Conservation (phyloP, 2,329 filamentous ascomycete genomes). For the Fusarium hostae region DNA sequence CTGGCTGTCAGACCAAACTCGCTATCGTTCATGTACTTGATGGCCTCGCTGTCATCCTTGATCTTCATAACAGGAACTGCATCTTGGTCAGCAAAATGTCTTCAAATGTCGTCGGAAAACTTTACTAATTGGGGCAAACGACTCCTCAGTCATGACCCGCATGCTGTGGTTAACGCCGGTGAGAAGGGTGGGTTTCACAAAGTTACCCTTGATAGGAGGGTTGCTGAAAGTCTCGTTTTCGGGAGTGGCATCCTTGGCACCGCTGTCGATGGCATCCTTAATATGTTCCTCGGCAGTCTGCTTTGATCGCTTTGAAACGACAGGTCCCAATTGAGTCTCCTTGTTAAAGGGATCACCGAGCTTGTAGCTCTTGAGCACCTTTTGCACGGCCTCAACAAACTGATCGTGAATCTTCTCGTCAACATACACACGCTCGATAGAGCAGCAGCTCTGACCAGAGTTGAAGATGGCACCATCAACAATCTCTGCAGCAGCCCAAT, state of each 20-base stretch:
- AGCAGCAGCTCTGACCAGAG: conserved; percentile 97
- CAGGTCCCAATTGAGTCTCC: conserved; percentile 85
- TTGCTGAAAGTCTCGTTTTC: conserved; percentile 80
- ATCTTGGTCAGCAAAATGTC: conserved; percentile 5
- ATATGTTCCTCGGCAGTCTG: conserved; percentile 82
- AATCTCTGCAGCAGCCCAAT: conserved; percentile 93
- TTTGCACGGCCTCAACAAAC: conserved; percentile 82
- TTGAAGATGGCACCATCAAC: conserved; percentile 98
- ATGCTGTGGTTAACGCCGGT: conserved; percentile 83
- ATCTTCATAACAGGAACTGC: conserved; percentile 82
- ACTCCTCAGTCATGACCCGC: conserved; percentile 92
- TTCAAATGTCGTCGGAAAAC: neutral
- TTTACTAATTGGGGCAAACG: conserved; percentile 71
- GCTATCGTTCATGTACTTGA: conserved; percentile 91
- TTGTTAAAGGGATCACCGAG: conserved; percentile 88
- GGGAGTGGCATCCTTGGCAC: conserved; percentile 86
- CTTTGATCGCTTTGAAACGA: conserved; percentile 83
- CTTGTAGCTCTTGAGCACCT: conserved; percentile 82
- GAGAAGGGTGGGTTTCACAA: conserved; percentile 85
- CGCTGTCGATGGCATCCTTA: conserved; percentile 82
- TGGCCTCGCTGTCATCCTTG: conserved; percentile 80
- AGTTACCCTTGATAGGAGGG: conserved; percentile 84
- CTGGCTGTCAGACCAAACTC: conserved; percentile 95
- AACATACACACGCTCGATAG: conserved; percentile 91
- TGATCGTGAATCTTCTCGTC: conserved; percentile 84